A percentile compares a stretch with the other conserved stretches of the same genome.
Conservation (phyloP, 2,329 filamentous ascomycete species). For the Neonectria magnoliae region DNA sequence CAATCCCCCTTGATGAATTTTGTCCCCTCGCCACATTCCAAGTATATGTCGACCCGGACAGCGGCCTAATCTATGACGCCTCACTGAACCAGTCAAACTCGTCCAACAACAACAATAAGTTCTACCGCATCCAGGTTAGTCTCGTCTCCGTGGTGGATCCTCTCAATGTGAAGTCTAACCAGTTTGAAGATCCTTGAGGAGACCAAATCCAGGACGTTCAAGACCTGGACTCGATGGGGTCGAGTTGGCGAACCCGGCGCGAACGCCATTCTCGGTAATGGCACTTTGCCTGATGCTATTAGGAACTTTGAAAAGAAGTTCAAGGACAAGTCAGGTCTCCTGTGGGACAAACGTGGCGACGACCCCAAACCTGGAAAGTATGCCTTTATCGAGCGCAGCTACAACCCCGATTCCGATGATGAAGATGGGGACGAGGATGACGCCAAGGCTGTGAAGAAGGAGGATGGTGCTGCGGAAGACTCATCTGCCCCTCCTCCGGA, state of each 20-base stretch:
- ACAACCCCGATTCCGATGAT: conserved; percentile 74
- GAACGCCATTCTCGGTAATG: conserved; percentile 54
- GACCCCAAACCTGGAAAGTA: conserved; percentile 76
- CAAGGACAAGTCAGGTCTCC: conserved; percentile 67
- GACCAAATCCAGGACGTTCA: conserved; percentile 52
- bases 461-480: conserved; percentile 48
- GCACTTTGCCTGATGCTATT: conserved; percentile 56
- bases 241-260: conserved; percentile 73
- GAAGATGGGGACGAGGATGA: conserved; percentile 54
- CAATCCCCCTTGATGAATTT: conserved; percentile 62
- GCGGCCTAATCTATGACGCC: conserved; percentile 78
- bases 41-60: conserved; percentile 73
- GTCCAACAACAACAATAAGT: conserved; percentile 81
- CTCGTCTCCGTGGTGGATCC: background rate
- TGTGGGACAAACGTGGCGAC: conserved; percentile 63
- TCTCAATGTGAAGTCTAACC: conserved; percentile 21
- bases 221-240: conserved; percentile 83
- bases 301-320: conserved; percentile 69
- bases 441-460: conserved; percentile 46
- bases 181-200: conserved; percentile 54
- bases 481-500: conserved; percentile 52
- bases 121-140: conserved; percentile 76
- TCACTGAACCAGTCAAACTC: conserved; percentile 83
- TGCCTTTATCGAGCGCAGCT: conserved; percentile 82
- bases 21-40: conserved; percentile 50